Evolutionary conservation across 2,329 filamentous ascomycete species (phyloP), one percentile per base, ranked within the genome.

Genomic region (Seiridium unicorne): DNA sequence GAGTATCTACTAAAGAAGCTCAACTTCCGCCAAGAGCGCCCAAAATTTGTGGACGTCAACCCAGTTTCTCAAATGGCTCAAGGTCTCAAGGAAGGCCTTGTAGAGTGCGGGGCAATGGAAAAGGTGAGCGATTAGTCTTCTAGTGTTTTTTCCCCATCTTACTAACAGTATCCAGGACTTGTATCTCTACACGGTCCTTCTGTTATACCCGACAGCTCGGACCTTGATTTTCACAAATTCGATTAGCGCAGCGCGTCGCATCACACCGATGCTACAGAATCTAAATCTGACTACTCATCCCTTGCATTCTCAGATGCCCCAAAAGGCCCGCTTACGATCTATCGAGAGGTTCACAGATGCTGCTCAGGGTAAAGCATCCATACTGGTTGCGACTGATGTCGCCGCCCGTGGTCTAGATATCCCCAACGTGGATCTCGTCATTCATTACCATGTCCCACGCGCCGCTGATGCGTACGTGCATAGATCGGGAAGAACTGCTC

Each of bases 161-260:
- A 18, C 44, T 56, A 47, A 46, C 44, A 5, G 3, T 7, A 47
- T 46, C 35, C 61, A 91, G 85, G 95, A 99, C 74, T 86, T 99
- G 8, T 98, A 94, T 66, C 88, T 98, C 46, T 99, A 99, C 76
- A 85, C 93, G 0, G 81, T 97, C 7, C 82, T 98, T 0, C 83
- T 97, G 2, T 86, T 96, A 60, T 90, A 97, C 71, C 88, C 91
- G 1, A 89, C 89, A 53, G 85, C 89, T 44, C 90, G 93, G 38
- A 93, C 92, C 0, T 81, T 99, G 3, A 87, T 99, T 53, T 99
- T 99, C 74, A 93, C 93, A 35, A 99, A 99, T 77, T 97, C 93
- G 49, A 97, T 99, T 73, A 91, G 91, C 57, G 90, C 94, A 3
- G 94, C 97, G 56, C 89, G 93, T 49, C 91, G 95, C 44, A 81